Evolutionary conservation across 108 stramenopile genomes (phyloP).

Genomic region (Cylindrotheca closterium): DNA sequence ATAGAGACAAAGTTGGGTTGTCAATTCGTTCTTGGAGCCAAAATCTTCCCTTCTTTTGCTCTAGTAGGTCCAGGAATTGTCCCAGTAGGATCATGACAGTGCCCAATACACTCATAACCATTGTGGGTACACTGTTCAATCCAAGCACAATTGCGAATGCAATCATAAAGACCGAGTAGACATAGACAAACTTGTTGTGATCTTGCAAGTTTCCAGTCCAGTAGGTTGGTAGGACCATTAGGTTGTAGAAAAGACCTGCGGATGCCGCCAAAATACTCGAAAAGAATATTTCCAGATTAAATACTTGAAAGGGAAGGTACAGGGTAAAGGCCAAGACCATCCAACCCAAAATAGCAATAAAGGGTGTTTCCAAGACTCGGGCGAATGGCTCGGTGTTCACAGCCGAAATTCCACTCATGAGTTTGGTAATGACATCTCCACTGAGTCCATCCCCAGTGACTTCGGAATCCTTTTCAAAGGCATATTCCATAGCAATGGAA

Average conservation of each 20-base stretch:
- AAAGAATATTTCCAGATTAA: slow-evolving; percentile 21
- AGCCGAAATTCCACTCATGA: neutral
- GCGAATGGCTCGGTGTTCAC: slow-evolving; percentile 13
- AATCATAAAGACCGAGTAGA: slow-evolving; percentile 16
- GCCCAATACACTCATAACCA: slow-evolving; percentile 16
- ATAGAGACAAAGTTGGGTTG: slow-evolving; percentile 15
- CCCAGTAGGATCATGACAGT: slow-evolving; percentile 18
- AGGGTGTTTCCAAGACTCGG: slow-evolving; percentile 21
- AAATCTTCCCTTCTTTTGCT: slow-evolving; percentile 21
- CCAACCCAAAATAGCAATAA: slow-evolving; percentile 17
- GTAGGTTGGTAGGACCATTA: slow-evolving; percentile 17
- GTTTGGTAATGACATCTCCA: slow-evolving; percentile 8
- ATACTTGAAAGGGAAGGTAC: slow-evolving; percentile 23
- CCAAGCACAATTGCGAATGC: slow-evolving; percentile 12
- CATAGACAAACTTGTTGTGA: slow-evolving; percentile 14
- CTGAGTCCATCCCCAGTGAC: slow-evolving; percentile 12
- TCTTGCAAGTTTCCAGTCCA: slow-evolving; percentile 10
- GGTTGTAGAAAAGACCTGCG: slow-evolving; percentile 6
- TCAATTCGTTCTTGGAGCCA: slow-evolving; percentile 8
- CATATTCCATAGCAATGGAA: slow-evolving; percentile 16
- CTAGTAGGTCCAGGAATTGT: slow-evolving; percentile 14
- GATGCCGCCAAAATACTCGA: slow-evolving; percentile 4
- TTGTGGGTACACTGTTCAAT: slow-evolving; percentile 1
- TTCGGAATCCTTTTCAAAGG: slow-evolving; percentile 23
- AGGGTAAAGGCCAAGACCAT: slow-evolving; percentile 15